phyloP scores from a whole-genome alignment of 495 filamentous ascomycete species.

The Trichocladium antarcticum region DNA sequence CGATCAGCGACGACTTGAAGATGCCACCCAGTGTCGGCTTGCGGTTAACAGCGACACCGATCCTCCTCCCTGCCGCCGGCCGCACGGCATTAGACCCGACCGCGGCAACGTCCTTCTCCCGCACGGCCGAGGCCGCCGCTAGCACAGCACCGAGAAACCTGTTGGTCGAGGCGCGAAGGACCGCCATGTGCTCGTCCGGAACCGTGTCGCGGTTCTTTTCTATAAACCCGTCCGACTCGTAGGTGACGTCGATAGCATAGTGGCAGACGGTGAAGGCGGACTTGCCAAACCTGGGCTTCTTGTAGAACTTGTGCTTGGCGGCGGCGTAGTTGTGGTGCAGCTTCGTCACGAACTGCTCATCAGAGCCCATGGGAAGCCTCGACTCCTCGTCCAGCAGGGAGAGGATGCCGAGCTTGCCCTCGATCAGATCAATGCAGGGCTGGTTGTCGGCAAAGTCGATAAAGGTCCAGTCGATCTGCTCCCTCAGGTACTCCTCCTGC shows the following conservation, averaged over 20 bases:
- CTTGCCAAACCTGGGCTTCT: constrained; percentile 95
- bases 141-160: constrained; percentile 76
- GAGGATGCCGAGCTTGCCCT: constrained; percentile 88
- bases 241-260: constrained; percentile 97
- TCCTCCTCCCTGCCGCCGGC: constrained; percentile 63
- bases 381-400: constrained; percentile 94
- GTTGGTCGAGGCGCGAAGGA: constrained; percentile 76
- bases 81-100: constrained; percentile 60
- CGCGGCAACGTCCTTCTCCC: constrained; percentile 73
- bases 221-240: constrained; percentile 99
- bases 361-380: constrained; percentile 88
- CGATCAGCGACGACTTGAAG: constrained; percentile 96
- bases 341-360: constrained; percentile 96
- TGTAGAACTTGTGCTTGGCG: constrained; percentile 95
- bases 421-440: constrained; percentile 98
- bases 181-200: constrained; percentile 93
- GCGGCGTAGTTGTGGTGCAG: constrained; percentile 86
- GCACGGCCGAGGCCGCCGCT: constrained; percentile 68
- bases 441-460: constrained; percentile 99
- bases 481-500: constrained; percentile 93
- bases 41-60: constrained; percentile 82
- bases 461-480: constrained; percentile 98
- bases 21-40: constrained; percentile 97
- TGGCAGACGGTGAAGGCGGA: constrained; percentile 97
- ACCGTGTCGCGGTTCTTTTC: constrained; percentile 99